Evolutionary conservation across 805 yeast genomes (phyloP).

Genomic region (Kodamaea nitidulidarum): DNA sequence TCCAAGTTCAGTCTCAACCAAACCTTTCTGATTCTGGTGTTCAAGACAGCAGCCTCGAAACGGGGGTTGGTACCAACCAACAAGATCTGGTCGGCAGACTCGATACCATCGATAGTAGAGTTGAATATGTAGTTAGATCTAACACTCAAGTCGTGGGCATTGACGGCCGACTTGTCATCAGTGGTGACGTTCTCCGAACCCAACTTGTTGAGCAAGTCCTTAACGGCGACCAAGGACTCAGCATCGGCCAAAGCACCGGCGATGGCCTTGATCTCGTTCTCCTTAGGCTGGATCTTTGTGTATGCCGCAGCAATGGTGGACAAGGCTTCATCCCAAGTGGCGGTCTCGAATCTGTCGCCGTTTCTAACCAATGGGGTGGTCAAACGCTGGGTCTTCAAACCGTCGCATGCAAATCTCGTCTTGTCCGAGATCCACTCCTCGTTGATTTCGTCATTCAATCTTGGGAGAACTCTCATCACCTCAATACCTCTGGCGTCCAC

Average conservation of each 20-base stretch:
- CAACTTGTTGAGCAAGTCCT: constrained; percentile 70
- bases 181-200: constrained; percentile 79
- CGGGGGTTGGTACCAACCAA: constrained; percentile 85
- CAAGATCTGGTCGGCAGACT: constrained; percentile 76
- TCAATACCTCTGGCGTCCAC: constrained; percentile 85
- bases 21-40: constrained; percentile 75
- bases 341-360: constrained; percentile 65
- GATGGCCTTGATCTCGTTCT: constrained; percentile 73
- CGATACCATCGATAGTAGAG: constrained; percentile 73
- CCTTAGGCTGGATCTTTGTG: constrained; percentile 51
- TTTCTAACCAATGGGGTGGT: constrained; percentile 74
- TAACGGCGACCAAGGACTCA: constrained; percentile 76
- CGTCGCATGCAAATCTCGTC: constrained; percentile 81
- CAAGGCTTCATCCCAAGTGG: constrained; percentile 86
- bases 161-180: constrained; percentile 57
- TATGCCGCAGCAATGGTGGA: constrained; percentile 62
- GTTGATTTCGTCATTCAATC: constrained; percentile 80
- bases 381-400: constrained; percentile 78
- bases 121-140: constrained; percentile 79
- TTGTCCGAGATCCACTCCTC: constrained; percentile 93
- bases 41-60: constrained; percentile 84
- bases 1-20: constrained; percentile 71
- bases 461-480: constrained; percentile 82
- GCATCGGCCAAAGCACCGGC: constrained; percentile 82
- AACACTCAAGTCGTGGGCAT: constrained; percentile 64